These are phyloP conservation scores for Madurella fahalii DNA, from an alignment of 2,329 filamentous ascomycete genomes.

Conservation along the genomic window DNA sequence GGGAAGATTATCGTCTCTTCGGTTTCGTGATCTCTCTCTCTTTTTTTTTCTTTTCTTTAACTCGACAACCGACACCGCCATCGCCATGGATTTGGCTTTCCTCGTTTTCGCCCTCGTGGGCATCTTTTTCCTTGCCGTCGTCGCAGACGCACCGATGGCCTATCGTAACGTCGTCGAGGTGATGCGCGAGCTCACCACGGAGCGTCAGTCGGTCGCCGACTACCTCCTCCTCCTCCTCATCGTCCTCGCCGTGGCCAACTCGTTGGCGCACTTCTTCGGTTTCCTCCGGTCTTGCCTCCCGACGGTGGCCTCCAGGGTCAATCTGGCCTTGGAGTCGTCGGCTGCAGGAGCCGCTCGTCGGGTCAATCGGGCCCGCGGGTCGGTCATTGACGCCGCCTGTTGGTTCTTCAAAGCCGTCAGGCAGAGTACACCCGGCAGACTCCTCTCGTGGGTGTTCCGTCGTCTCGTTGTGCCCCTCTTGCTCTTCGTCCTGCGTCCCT, in stretches of 20 bases:
- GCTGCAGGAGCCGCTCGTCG: conserved; percentile 6
- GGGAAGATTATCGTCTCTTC: background rate
- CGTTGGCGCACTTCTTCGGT: background rate
- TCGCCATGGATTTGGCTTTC: background rate
- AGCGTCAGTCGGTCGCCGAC: background rate
- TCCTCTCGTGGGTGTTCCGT: background rate
- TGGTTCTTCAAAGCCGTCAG: conserved; percentile 3
- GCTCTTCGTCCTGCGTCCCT: background rate
- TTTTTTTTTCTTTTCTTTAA: background rate
- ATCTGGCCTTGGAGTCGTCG: conserved; percentile 1
- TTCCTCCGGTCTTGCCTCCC: background rate
- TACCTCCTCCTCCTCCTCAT: background rate
- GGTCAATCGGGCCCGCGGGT: conserved; percentile 6
- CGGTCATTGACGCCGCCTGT: background rate
- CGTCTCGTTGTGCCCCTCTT: background rate
- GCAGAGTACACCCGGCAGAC: background rate
- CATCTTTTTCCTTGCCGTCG: background rate
- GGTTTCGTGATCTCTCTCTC: background rate
- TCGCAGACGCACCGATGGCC: background rate
- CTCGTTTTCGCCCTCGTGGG: conserved; percentile 1
- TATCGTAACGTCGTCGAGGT: background rate
- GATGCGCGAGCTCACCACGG: background rate
- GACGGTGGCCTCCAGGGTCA: conserved; percentile 1
- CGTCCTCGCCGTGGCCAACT: background rate
- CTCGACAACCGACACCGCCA: background rate